Evolutionary conservation across 1,284 basidiomycete species (phyloP).

Genomic region (Anthracocystis setariae): DNA sequence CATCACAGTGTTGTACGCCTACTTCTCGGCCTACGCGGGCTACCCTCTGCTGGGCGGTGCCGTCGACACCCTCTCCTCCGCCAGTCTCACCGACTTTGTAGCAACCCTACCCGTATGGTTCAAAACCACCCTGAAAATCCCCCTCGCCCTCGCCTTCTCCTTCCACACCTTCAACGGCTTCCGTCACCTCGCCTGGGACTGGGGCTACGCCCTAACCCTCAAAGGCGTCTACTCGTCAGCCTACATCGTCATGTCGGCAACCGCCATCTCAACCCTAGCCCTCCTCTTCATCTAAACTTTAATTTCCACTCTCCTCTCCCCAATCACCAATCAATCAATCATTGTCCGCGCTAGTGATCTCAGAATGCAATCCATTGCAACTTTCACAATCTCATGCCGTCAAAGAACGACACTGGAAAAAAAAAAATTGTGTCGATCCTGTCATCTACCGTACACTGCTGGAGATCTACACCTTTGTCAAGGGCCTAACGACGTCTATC

Average conservation of each 20-base stretch:
- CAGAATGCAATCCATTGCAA: too few species aligned
- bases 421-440: too few species aligned
- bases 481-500: slow-evolving; percentile 1
- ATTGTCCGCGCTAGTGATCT: too few species aligned
- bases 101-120: slow-evolving; percentile 70
- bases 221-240: slow-evolving; percentile 59
- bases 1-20: slow-evolving; percentile 77
- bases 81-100: slow-evolving; percentile 79
- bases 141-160: slow-evolving; percentile 49
- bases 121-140: slow-evolving; percentile 60
- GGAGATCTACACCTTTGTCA: too few species aligned
- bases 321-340: too few species aligned
- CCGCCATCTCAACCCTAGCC: slow-evolving; percentile 48
- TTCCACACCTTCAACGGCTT: slow-evolving; percentile 92
- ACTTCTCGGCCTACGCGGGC: slow-evolving; percentile 85
- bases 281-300: slow-evolving; percentile 57
- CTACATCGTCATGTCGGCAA: slow-evolving; percentile 59
- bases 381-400: too few species aligned
- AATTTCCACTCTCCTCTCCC: too few species aligned
- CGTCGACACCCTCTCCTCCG: slow-evolving; percentile 76
- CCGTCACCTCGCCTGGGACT: slow-evolving; percentile 91
- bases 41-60: slow-evolving; percentile 76
- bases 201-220: slow-evolving; percentile 72
- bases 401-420: too few species aligned
- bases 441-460: too few species aligned